phyloP scores from a whole-genome alignment of 2,329 filamentous ascomycete genomes.

The Alternaria gaisen region DNA sequence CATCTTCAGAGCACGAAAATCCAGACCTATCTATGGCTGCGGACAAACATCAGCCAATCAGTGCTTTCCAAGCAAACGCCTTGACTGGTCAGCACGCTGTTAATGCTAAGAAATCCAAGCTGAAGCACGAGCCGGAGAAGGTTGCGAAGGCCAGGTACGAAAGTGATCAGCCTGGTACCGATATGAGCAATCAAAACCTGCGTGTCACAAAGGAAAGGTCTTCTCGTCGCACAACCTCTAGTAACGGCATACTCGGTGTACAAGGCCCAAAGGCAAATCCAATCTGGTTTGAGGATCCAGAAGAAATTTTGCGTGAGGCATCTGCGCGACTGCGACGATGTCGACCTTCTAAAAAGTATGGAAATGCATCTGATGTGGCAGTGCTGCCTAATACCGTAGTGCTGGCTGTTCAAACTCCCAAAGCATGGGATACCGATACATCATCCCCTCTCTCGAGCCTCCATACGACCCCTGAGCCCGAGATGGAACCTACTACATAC shows the following conservation, averaged over 20 bases:
- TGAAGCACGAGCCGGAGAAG: background rate
- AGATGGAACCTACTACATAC: background rate
- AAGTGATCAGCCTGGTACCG: background rate
- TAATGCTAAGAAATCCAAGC: background rate
- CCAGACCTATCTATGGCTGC: background rate
- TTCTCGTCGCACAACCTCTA: slow-evolving; percentile 11
- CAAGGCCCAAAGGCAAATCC: slow-evolving; percentile 31
- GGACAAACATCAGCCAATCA: background rate
- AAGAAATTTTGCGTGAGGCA: slow-evolving; percentile 29
- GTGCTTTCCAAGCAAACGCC: background rate
- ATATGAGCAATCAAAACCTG: background rate
- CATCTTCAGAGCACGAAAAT: background rate
- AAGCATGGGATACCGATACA: background rate
- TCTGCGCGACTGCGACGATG: slow-evolving; percentile 18
- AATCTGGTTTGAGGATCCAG: slow-evolving; percentile 31
- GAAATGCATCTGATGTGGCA: background rate
- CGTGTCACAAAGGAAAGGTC: background rate
- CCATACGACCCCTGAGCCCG: slow-evolving; percentile 21
- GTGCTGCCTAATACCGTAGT: background rate
- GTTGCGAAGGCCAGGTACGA: background rate
- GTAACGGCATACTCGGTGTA: slow-evolving; percentile 16
- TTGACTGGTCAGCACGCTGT: background rate
- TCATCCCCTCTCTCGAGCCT: slow-evolving; percentile 28
- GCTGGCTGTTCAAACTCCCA: background rate
- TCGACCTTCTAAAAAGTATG: slow-evolving; percentile 16